phyloP scores from a whole-genome alignment of 192 early-diverging fungal species.

The Backusella morwellensis region DNA sequence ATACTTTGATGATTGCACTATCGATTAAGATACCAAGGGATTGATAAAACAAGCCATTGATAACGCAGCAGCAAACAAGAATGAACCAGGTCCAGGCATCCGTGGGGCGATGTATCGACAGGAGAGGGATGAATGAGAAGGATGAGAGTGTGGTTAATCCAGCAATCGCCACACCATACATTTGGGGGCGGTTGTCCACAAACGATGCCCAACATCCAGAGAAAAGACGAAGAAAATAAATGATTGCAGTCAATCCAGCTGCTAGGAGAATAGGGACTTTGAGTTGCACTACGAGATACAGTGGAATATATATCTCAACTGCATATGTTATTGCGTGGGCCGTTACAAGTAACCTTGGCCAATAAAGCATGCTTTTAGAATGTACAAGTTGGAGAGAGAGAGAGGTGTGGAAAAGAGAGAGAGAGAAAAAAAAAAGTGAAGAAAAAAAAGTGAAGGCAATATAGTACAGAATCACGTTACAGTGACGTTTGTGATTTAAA shows the following conservation, averaged over 20 bases:
- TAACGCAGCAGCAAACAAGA: background rate
- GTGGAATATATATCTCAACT: conserved; percentile 1
- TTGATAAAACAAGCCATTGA: conserved; percentile 27
- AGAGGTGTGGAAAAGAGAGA: background rate
- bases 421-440: no score
- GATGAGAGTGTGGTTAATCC: background rate
- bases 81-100: background rate
- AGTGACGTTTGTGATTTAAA: background rate
- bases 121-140: background rate
- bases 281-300: background rate
- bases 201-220: background rate
- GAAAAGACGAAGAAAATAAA: background rate
- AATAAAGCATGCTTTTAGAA: conserved; percentile 1
- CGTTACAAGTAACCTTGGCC: conserved; percentile 11
- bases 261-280: background rate
- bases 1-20: conserved; percentile 21
- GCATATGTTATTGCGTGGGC: conserved; percentile 7
- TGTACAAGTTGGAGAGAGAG: background rate
- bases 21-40: conserved; percentile 16
- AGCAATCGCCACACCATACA: background rate
- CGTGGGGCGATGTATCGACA: background rate
- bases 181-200: background rate
- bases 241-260: background rate
- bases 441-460: background rate
- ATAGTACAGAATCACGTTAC: background rate